Evolutionary conservation across 129 eudicot genomes (phyloP).

Genomic region (Chrysanthemum lavandulifolium): DNA sequence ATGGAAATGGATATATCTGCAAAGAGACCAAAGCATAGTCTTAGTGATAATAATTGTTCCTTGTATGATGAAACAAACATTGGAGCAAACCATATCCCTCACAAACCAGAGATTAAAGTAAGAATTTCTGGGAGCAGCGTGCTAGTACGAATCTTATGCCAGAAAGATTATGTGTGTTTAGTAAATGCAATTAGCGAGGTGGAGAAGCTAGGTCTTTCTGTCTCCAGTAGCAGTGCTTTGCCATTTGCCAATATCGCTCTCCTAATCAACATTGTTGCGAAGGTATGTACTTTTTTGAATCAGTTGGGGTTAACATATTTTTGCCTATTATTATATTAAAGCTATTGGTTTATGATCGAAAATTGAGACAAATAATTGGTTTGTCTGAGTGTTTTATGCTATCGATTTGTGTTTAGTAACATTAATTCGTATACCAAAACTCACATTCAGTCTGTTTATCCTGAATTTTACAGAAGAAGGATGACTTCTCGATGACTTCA

Average conservation of each 20-base stretch:
- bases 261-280: conserved; percentile 30
- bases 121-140: conserved; percentile 29
- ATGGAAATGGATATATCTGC: neutral
- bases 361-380: neutral
- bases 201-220: conserved; percentile 33
- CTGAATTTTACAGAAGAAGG: conserved; percentile 12
- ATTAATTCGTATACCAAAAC: neutral
- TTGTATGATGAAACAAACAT: conserved; percentile 17
- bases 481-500: conserved; percentile 17
- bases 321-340: neutral
- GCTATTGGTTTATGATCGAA: neutral
- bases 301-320: neutral
- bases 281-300: conserved; percentile 22
- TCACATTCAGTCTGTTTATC: conserved; percentile 1
- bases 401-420: neutral
- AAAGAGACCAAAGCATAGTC: conserved; percentile 10
- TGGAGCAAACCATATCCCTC: neutral
- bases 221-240: conserved; percentile 35
- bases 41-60: conserved; percentile 8
- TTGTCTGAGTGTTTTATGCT: neutral
- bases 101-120: conserved; percentile 33
- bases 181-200: conserved; percentile 21
- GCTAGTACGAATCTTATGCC: conserved; percentile 30
- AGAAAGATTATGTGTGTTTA: conserved; percentile 14
- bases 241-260: conserved; percentile 35